These are phyloP conservation scores for Populus alba DNA, from an alignment of 345 rosid genomes.

Conservation along the genomic window DNA sequence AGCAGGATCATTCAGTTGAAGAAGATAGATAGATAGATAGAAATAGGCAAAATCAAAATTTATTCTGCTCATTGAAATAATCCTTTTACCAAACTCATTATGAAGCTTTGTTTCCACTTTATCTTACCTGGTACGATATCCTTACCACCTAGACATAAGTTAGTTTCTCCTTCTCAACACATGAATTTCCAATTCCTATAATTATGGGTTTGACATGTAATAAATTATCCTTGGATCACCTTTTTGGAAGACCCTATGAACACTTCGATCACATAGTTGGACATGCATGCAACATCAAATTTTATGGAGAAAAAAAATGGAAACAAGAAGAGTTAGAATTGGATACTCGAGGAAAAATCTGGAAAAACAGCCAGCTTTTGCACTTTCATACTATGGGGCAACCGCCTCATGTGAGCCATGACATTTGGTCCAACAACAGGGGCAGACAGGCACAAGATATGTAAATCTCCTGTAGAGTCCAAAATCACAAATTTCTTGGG, in stretches of 20 bases:
- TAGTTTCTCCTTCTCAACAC: not conserved
- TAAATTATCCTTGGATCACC: not conserved
- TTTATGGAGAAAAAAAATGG: not conserved
- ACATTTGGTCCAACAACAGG: slow-evolving; percentile 36
- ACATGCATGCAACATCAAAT: slow-evolving; percentile 7
- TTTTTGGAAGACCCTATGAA: not conserved
- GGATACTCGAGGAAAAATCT: slow-evolving; percentile 59
- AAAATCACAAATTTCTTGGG: slow-evolving; percentile 52
- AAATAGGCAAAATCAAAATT: not conserved
- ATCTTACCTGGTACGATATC: not conserved
- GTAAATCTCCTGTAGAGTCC: slow-evolving; percentile 61
- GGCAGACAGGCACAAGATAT: slow-evolving; percentile 45
- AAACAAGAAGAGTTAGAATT: slow-evolving; percentile 6
- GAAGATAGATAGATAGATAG: not conserved
- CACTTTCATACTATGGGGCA: slow-evolving; percentile 62
- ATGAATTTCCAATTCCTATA: not conserved
- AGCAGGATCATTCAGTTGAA: slow-evolving; percentile 14
- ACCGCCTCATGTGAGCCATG: slow-evolving; percentile 41
- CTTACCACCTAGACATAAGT: not conserved
- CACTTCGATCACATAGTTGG: not conserved
- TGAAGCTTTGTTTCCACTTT: not conserved
- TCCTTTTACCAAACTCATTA: not conserved
- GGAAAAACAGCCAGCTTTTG: slow-evolving; percentile 66
- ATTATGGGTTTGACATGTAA: not conserved
- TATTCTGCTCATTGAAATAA: not conserved